phyloP scores from a whole-genome alignment of 345 rosid genomes.

The Isatis tinctoria region DNA sequence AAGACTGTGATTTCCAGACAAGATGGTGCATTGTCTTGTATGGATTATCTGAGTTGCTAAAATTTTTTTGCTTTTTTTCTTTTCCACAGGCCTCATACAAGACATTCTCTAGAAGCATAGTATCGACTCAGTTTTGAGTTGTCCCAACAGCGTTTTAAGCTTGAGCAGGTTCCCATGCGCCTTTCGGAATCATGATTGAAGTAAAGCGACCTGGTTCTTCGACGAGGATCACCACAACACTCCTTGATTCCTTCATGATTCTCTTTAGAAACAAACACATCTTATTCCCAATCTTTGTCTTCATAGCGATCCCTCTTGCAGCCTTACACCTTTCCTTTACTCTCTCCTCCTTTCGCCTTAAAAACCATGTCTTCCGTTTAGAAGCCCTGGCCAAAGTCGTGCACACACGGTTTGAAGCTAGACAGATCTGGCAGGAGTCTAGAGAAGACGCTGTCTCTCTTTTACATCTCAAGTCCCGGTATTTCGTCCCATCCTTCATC shows the following conservation, averaged over 20 bases:
- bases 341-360: slow-evolving; percentile 44
- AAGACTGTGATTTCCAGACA: background rate
- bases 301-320: slow-evolving; percentile 56
- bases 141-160: slow-evolving; percentile 1
- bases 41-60: slow-evolving; percentile 9
- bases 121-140: background rate
- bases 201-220: slow-evolving; percentile 28
- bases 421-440: slow-evolving; percentile 62
- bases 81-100: slow-evolving; percentile 5
- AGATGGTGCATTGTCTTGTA: background rate
- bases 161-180: background rate
- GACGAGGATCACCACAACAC: slow-evolving; percentile 27
- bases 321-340: slow-evolving; percentile 52
- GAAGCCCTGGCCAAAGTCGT: slow-evolving; percentile 48
- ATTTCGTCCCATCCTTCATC: slow-evolving; percentile 45
- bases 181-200: slow-evolving; percentile 23
- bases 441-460: slow-evolving; percentile 52
- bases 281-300: slow-evolving; percentile 39
- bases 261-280: slow-evolving; percentile 45
- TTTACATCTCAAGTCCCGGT: slow-evolving; percentile 46
- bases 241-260: slow-evolving; percentile 40
- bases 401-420: slow-evolving; percentile 56
- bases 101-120: slow-evolving; percentile 15
- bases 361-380: slow-evolving; percentile 48
- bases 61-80: slow-evolving; percentile 10